Evolutionary conservation across 2,329 filamentous ascomycete species (phyloP).

Genomic region (Cryoendolithus antarcticus): DNA sequence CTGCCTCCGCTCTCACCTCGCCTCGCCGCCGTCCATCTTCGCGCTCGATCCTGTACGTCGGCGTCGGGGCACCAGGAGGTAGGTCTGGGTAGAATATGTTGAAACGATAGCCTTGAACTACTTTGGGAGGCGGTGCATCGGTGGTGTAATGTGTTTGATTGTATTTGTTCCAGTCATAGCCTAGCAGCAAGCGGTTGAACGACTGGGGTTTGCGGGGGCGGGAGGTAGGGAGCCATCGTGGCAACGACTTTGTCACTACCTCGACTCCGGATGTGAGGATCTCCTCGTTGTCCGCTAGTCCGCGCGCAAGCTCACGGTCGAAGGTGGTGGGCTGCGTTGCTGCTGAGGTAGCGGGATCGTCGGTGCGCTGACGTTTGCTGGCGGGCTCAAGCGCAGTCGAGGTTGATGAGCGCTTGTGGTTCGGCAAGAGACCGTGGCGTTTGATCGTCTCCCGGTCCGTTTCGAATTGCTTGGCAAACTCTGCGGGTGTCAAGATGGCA

Average conservation of each 20-base stretch:
- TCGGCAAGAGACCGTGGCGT: constrained; percentile 57
- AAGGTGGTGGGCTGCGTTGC: constrained; percentile 8
- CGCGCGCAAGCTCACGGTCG: constrained; percentile 82
- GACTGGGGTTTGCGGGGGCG: constrained; percentile 85
- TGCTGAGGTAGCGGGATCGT: constrained; percentile 6
- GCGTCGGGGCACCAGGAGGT: constrained; percentile 86
- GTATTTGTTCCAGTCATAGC: constrained; percentile 99
- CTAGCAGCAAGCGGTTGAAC: constrained; percentile 97
- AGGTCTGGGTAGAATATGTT: constrained; percentile 98
- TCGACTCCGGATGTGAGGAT: constrained; percentile 86
- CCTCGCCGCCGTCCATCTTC: constrained; percentile 82
- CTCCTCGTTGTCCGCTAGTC: constrained; percentile 87
- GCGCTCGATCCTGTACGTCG: constrained; percentile 89
- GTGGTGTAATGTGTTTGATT: constrained; percentile 99
- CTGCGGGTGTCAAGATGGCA: constrained; percentile 44
- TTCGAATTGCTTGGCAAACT: constrained; percentile 46
- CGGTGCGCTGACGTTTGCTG: constrained; percentile 18
- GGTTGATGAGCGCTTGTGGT: constrained; percentile 29
- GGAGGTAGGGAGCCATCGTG: constrained; percentile 26
- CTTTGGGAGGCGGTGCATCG: constrained; percentile 93
- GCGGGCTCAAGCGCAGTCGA: constrained; percentile 5
- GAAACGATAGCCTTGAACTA: constrained; percentile 98
- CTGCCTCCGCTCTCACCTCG: constrained; percentile 83
- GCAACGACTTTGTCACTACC: constrained; percentile 54
- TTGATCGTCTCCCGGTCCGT: constrained; percentile 48